A percentile compares a stretch with the other conserved stretches of the same genome.
Conservation (phyloP, 2,329 filamentous ascomycete species). For the Colletotrichum lindemuthianum region DNA sequence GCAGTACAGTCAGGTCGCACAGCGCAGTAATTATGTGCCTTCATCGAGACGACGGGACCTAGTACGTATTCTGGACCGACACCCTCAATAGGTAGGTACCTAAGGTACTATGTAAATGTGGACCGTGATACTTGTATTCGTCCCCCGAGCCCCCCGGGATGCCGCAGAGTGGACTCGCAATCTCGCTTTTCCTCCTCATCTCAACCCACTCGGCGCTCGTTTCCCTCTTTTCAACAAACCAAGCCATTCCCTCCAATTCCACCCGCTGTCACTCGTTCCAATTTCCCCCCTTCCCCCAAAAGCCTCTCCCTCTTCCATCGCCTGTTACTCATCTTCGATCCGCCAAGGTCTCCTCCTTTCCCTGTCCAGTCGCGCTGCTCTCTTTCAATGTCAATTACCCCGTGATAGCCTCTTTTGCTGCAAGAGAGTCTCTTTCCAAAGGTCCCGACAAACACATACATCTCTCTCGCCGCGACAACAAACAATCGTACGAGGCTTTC, state of each 20-base stretch:
- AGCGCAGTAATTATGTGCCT: background rate
- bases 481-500: constrained; percentile 9
- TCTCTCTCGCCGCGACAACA: background rate
- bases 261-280: constrained; percentile 48
- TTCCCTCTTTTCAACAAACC: constrained; percentile 53
- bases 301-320: constrained; percentile 36
- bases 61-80: constrained; percentile 22
- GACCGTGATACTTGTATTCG: background rate
- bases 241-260: constrained; percentile 47
- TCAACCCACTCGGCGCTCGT: constrained; percentile 41
- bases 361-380: constrained; percentile 26
- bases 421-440: constrained; percentile 9
- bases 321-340: constrained; percentile 36
- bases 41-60: background rate
- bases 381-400: constrained; percentile 31
- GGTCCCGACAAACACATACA: background rate
- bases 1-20: no score
- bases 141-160: constrained; percentile 31
- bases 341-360: constrained; percentile 31
- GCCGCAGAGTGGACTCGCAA: constrained; percentile 36
- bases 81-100: no score
- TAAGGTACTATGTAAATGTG: no score
- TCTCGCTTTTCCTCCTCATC: constrained; percentile 38
- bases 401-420: constrained; percentile 32
- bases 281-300: constrained; percentile 49